Percentiles rank a stretch among this genome's conserved stretches.
phyloP scores from a whole-genome alignment of 768 basidiomycete species.

The Panaeolus papilionaceus region DNA sequence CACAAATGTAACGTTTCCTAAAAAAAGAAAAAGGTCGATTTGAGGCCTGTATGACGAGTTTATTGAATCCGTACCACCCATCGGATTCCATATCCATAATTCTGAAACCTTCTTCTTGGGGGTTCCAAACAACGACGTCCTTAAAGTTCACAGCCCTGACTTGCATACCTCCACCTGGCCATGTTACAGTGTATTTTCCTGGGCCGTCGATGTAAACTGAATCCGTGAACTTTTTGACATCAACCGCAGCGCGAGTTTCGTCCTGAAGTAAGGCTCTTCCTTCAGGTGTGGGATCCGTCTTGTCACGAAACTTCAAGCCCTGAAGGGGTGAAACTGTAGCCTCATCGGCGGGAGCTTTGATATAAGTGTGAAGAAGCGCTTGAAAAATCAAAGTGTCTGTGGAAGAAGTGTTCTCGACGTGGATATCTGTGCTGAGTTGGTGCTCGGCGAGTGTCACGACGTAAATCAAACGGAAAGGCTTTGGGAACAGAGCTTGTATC shows the following conservation, averaged over 20 bases:
- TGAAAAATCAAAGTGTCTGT: slow-evolving; percentile 80
- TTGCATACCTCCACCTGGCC: slow-evolving; percentile 62
- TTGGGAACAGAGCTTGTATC: slow-evolving; percentile 65
- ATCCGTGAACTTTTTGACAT: slow-evolving; percentile 73
- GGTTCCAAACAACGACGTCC: slow-evolving; percentile 96
- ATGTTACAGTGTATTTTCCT: slow-evolving; percentile 60
- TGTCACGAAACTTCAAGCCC: slow-evolving; percentile 77
- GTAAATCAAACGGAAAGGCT: slow-evolving; percentile 76
- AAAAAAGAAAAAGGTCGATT: slow-evolving; percentile 4
- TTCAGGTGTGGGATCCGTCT: slow-evolving; percentile 67
- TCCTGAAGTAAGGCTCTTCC: slow-evolving; percentile 54
- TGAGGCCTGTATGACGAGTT: neutral
- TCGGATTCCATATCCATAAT: slow-evolving; percentile 90
- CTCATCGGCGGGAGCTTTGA: slow-evolving; percentile 65
- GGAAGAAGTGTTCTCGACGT: slow-evolving; percentile 74
- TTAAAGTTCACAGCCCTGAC: slow-evolving; percentile 64
- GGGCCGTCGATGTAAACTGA: slow-evolving; percentile 76
- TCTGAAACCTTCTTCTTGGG: slow-evolving; percentile 71
- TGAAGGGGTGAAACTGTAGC: slow-evolving; percentile 71
- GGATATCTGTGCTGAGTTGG: slow-evolving; percentile 79
- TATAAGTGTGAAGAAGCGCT: slow-evolving; percentile 91
- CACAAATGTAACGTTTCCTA: slow-evolving; percentile 87
- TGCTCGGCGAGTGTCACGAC: slow-evolving; percentile 80
- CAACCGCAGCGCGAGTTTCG: slow-evolving; percentile 68
- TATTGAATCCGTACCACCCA: slow-evolving; percentile 69